Conservation (phyloP, 768 basidiomycete species). For the Termitomyces titanicus region DNA sequence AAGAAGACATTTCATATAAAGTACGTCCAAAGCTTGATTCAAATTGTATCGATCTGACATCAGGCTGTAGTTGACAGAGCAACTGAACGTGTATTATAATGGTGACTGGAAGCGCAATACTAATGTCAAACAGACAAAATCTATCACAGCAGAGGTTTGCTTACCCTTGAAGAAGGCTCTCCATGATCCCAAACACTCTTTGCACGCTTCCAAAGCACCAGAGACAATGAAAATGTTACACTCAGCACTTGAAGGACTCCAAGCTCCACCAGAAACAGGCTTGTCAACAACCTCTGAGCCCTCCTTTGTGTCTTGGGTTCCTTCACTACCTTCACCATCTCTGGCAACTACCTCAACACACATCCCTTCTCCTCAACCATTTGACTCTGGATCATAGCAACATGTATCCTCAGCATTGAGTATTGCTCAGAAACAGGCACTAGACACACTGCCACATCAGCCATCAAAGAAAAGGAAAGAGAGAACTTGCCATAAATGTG, state of each 20-base stretch:
- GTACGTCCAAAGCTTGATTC: too few species aligned
- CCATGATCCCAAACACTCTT: not conserved
- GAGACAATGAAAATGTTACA: not conserved
- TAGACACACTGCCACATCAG: not conserved
- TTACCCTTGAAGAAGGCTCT: not conserved
- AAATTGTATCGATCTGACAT: too few species aligned
- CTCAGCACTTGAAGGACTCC: not conserved
- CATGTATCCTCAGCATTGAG: not conserved
- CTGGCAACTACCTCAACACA: too few species aligned
- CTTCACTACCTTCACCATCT: too few species aligned
- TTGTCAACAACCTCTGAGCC: too few species aligned
- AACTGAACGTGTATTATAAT: not conserved
- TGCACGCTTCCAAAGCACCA: not conserved
- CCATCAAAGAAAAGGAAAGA: too few species aligned
- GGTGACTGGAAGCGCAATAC: not conserved
- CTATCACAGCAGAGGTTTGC: not conserved
- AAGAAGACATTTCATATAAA: not conserved
- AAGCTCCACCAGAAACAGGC: too few species aligned
- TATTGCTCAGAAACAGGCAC: too few species aligned
- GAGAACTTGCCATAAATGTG: not conserved
- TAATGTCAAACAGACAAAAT: not conserved
- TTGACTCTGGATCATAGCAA: not conserved
- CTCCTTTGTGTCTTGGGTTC: too few species aligned
- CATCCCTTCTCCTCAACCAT: too few species aligned
- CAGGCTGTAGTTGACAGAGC: conserved; percentile 1